Evolutionary conservation across 352 stramenopile genomes (phyloP).

Genomic region (Phytophthora aleatoria): DNA sequence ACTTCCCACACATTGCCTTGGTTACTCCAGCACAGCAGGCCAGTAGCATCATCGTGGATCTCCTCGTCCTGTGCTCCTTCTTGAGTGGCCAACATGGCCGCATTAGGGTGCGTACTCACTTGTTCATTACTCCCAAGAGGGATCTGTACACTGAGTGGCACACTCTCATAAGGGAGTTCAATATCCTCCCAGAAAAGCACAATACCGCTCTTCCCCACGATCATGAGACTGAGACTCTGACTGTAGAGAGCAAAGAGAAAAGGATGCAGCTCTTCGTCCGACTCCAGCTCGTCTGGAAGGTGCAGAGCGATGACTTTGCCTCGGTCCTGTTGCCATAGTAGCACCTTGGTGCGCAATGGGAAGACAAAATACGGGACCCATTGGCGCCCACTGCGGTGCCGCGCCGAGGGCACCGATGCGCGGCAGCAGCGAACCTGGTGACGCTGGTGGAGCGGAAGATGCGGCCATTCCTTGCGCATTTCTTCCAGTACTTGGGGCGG

Average conservation of each 20-base stretch:
- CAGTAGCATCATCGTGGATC: slow-evolving; percentile 38
- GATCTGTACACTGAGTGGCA: slow-evolving; percentile 81
- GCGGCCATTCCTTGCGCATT: slow-evolving; percentile 47
- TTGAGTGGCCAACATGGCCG: slow-evolving; percentile 24
- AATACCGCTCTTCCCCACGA: slow-evolving; percentile 61
- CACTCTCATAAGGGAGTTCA: slow-evolving; percentile 75
- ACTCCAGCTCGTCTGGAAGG: slow-evolving; percentile 60
- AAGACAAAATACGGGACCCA: slow-evolving; percentile 65
- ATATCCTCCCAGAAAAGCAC: slow-evolving; percentile 88
- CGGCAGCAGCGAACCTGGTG: slow-evolving; percentile 41
- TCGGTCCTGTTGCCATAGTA: slow-evolving; percentile 71
- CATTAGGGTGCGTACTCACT: slow-evolving; percentile 53
- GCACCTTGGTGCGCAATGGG: slow-evolving; percentile 54
- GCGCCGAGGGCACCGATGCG: slow-evolving; percentile 48
- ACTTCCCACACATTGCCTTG: slow-evolving; percentile 81
- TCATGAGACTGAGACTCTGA: slow-evolving; percentile 72
- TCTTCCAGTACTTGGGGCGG: slow-evolving; percentile 52
- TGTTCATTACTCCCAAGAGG: slow-evolving; percentile 56
- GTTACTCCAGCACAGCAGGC: slow-evolving; percentile 83
- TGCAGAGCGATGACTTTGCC: slow-evolving; percentile 52
- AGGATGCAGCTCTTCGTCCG: slow-evolving; percentile 53
- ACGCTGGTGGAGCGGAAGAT: slow-evolving; percentile 13
- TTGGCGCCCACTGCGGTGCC: slow-evolving; percentile 53
- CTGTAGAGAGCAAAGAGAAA: slow-evolving; percentile 73
- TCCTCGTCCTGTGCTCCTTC: slow-evolving; percentile 18